Evolutionary conservation across 495 filamentous ascomycete genomes (phyloP), one percentile per base, ranked within the genome.

Genomic region (Entonaema liquescens): DNA sequence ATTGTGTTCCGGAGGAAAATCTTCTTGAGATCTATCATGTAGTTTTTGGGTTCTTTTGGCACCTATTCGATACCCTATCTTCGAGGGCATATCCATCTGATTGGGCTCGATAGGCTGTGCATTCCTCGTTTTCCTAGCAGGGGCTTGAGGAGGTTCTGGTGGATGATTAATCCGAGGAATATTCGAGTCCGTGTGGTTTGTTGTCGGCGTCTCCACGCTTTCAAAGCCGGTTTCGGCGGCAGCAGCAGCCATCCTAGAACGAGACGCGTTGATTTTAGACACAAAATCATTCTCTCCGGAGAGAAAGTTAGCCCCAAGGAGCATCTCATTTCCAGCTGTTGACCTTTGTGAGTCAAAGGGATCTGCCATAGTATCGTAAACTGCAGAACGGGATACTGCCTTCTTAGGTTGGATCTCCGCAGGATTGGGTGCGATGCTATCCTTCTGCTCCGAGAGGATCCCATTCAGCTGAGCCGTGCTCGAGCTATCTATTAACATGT

Each of bases 121-220:
- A 35, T 85, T 86, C 52, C 89, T 83, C 6, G 83, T 85, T 74
- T 87, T 89, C 59, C 91, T 83, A 12, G 83, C 65, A 2, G 92
- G 91, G 7, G 92, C 91, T 68, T 89, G 82, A 21, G 92, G 91
- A 57, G 90, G 89, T 52, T 93, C 91, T 36, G 68, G 59, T 21
- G 67, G 74, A 55, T 67, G 55, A 47, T 59, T 71, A 28, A 74
- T 52, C 19, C 81, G 81, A 23, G 79, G 66, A n/a, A 77, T 59
- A 35, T 72, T 79, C n/a, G 77, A 62, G n/a, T 83, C 80, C 7
- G 66, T 67, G n/a, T 72, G 65, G 13, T 71, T 58, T 6, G 73
- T 69, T 8, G 76, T 77, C 11, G 83, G 82, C n/a, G 82, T 82
- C 63, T 83, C 82, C 71, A 79, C 70, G 25, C 71, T 76, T 2